phyloP scores from a whole-genome alignment of 495 filamentous ascomycete genomes.

The Penicillium cosmopolitanum region DNA sequence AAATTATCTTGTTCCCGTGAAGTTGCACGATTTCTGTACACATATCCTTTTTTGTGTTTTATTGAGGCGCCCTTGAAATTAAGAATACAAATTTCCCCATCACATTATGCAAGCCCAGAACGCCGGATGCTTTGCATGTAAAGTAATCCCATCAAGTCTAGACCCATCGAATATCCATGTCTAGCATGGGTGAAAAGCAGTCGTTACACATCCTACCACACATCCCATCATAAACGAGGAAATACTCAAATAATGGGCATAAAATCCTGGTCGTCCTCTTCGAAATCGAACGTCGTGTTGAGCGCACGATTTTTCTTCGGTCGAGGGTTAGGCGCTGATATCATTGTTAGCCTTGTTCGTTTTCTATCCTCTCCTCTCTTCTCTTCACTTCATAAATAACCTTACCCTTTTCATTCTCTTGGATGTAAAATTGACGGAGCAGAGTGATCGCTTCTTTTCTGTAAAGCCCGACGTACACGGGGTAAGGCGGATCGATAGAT shows the following conservation, averaged over 20 bases:
- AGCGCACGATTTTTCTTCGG: slow-evolving; percentile 56
- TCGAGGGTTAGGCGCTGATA: slow-evolving; percentile 63
- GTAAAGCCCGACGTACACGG: slow-evolving; percentile 80
- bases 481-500: slow-evolving; percentile 71
- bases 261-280: slow-evolving; percentile 11
- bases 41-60: slow-evolving; percentile 32
- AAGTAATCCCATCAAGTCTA: too few species aligned
- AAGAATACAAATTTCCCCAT: slow-evolving; percentile 22
- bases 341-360: slow-evolving; percentile 9
- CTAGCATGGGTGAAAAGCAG: not conserved
- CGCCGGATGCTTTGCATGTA: not conserved
- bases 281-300: slow-evolving; percentile 43
- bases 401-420: slow-evolving; percentile 88
- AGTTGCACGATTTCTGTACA: slow-evolving; percentile 36
- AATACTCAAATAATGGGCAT: not conserved
- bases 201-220: not conserved
- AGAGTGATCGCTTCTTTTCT: slow-evolving; percentile 88
- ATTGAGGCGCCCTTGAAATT: slow-evolving; percentile 34
- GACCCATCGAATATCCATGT: too few species aligned
- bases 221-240: not conserved
- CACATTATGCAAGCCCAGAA: not conserved
- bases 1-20: slow-evolving; percentile 7
- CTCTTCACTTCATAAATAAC: not conserved
- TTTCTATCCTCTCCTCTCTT: not conserved
- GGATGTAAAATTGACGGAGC: slow-evolving; percentile 90